Evolutionary conservation across 768 basidiomycete genomes (phyloP).

Genomic region (Grammothele lineata): DNA sequence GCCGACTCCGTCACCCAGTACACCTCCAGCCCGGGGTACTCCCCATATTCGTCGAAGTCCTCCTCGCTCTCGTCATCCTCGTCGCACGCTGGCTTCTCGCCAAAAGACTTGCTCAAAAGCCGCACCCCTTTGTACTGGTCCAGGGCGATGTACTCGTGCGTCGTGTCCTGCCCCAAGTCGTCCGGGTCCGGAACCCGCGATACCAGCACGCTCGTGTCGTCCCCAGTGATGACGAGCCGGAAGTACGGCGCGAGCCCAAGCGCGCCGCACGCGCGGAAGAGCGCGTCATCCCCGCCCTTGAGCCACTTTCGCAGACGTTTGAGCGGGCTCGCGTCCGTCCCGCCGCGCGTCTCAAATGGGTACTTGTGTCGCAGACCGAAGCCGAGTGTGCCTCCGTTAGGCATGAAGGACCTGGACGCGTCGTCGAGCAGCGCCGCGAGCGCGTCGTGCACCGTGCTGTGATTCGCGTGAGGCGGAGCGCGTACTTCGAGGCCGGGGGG

Average conservation of each 20-base stretch:
- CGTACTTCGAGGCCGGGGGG: background rate
- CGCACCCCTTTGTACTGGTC: too few relatives aligned
- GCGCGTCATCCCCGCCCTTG: constrained; percentile 10
- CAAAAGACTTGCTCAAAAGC: too few relatives aligned
- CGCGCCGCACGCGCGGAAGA: background rate
- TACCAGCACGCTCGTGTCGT: too few relatives aligned
- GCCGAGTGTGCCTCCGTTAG: constrained; percentile 35
- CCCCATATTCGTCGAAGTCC: too few relatives aligned
- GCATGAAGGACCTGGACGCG: constrained; percentile 26
- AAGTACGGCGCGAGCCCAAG: background rate
- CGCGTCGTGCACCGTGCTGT: constrained; percentile 5
- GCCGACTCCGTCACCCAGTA: too few relatives aligned
- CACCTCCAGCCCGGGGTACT: too few relatives aligned
- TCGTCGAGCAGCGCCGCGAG: constrained; percentile 28
- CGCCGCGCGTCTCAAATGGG: background rate
- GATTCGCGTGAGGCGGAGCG: background rate
- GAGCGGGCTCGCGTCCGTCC: background rate
- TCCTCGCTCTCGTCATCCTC: too few relatives aligned
- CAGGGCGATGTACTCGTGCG: too few relatives aligned
- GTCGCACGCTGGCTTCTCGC: too few relatives aligned
- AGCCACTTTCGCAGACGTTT: background rate
- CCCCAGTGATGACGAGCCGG: background rate
- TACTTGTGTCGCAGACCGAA: constrained; percentile 37
- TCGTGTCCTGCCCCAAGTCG: too few relatives aligned
- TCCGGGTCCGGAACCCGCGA: too few relatives aligned